Conservation (phyloP, 371 early-diverging fungal genomes). For the Parasitella parasitica region DNA sequence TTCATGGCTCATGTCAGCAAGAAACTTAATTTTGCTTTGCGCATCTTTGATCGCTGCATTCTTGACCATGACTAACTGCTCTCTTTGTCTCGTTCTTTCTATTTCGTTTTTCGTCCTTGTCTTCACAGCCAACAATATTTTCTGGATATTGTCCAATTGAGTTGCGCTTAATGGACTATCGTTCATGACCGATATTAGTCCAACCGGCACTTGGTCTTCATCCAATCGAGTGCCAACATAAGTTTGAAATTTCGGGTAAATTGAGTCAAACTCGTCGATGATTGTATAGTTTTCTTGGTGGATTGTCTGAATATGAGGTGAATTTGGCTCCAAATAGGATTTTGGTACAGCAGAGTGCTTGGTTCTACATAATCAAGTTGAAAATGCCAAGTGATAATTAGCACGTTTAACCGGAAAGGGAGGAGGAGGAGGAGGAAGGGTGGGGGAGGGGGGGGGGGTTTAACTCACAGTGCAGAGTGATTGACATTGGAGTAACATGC, state of each 20-base stretch:
- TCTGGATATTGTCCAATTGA: slow-evolving; percentile 1
- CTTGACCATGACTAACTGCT: slow-evolving; percentile 45
- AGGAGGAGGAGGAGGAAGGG: background rate
- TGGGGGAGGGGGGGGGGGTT: background rate
- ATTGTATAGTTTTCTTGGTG: slow-evolving; percentile 7
- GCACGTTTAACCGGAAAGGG: too few species aligned
- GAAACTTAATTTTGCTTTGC: slow-evolving; percentile 59
- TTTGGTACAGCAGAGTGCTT: slow-evolving; percentile 15
- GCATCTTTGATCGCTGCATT: slow-evolving; percentile 58
- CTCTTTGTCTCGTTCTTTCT: slow-evolving; percentile 41
- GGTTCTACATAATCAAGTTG: slow-evolving; percentile 4
- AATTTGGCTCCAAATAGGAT: slow-evolving; percentile 1
- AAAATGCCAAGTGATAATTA: slow-evolving; percentile 1
- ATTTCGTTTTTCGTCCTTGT: slow-evolving; percentile 47
- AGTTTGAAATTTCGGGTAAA: slow-evolving; percentile 15
- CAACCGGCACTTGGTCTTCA: slow-evolving; percentile 10
- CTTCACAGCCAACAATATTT: slow-evolving; percentile 34
- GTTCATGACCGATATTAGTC: slow-evolving; percentile 17
- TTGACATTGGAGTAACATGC: slow-evolving; percentile 10
- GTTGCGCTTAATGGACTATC: slow-evolving; percentile 14
- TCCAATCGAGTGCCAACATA: slow-evolving; percentile 23
- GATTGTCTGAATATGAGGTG: slow-evolving; percentile 19
- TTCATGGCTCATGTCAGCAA: slow-evolving; percentile 62
- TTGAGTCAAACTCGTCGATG: background rate
- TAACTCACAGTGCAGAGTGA: slow-evolving; percentile 6